Evolutionary conservation across 768 basidiomycete species (phyloP).

Genomic region (Amanita muscaria): DNA sequence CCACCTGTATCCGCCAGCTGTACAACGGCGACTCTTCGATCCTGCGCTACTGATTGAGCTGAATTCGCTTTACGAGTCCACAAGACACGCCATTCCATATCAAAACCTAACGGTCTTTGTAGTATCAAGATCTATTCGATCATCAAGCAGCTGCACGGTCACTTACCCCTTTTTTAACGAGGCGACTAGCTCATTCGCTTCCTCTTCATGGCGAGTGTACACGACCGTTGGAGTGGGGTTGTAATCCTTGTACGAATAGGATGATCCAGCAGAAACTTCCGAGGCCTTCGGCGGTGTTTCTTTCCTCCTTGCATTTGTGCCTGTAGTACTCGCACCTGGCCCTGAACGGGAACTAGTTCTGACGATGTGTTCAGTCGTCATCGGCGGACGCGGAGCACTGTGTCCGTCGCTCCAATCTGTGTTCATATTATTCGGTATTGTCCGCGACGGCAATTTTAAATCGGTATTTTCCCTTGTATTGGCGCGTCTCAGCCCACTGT

Average conservation of each 20-base stretch:
- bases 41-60: constrained; percentile 1
- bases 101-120: constrained; percentile 22
- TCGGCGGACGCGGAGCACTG: too few species aligned
- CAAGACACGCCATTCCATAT: constrained; percentile 26
- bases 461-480: too few species aligned
- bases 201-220: constrained; percentile 21
- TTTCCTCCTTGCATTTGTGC: too few species aligned
- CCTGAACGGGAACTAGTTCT: too few species aligned
- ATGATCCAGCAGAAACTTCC: too few species aligned
- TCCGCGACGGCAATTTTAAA: too few species aligned
- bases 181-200: constrained; percentile 22
- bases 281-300: too few species aligned
- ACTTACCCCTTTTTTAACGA: constrained; percentile 18
- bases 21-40: constrained; percentile 22
- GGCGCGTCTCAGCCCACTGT: too few species aligned
- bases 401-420: too few species aligned
- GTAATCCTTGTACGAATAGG: constrained; percentile 24
- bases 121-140: background rate
- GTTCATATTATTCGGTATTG: too few species aligned
- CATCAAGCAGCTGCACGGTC: background rate
- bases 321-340: too few species aligned
- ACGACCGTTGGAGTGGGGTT: constrained; percentile 17
- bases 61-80: constrained; percentile 7
- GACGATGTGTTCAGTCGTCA: too few species aligned
- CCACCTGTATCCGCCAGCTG: constrained; percentile 24